Evolutionary conservation across 352 stramenopile genomes (phyloP), one percentile per base, ranked within the genome.

Genomic region (Discostella stelligera): DNA sequence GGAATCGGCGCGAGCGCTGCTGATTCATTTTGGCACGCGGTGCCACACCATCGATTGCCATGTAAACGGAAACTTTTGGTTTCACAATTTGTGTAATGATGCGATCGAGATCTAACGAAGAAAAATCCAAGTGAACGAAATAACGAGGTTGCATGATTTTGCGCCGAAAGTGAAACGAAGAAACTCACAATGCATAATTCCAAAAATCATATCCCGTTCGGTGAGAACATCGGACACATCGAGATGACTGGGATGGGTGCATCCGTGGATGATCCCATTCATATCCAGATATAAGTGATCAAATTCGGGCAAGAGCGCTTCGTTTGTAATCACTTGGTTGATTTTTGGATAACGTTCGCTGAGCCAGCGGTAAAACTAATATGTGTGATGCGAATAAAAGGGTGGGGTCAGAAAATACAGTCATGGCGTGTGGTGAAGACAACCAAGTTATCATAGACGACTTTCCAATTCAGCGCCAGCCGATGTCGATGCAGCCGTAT

Each of bases 201-300:
- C 89, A 50, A 93, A 53, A 77, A 94, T 85, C 89, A 94, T 94
- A 64, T 94, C 89, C 58, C 85, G 70, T 72, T 94, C 89, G 13
- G 65, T 85, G 1, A 94, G 66, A 49, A 90, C 83, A 75, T 93
- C 84, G 1, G 84, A 90, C 32, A 93, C 77, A 74, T 94, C 89
- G 30, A 90, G 65, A 74, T 92, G 73, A 69, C 52, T 84, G 18
- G 89, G 89, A 75, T 94, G 87, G 3, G 87, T 99, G 84, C 96
- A 98, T 70, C 98, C 98, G 90, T 99, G 97, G 71, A 99, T 98
- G 75, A 99, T 98, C 63, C 97, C 97, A 86, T 99, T 99, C 96
- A 99, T 98, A 84, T 99, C 97, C 46, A 99, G 85, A 82, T 99
- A 99, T 74, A 99, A 94, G 80, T 98, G 95, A 89, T 99, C 88